These are phyloP conservation scores for Sporothrix mexicana DNA, from an alignment of 2,329 filamentous ascomycete genomes.

Conservation along the genomic window DNA sequence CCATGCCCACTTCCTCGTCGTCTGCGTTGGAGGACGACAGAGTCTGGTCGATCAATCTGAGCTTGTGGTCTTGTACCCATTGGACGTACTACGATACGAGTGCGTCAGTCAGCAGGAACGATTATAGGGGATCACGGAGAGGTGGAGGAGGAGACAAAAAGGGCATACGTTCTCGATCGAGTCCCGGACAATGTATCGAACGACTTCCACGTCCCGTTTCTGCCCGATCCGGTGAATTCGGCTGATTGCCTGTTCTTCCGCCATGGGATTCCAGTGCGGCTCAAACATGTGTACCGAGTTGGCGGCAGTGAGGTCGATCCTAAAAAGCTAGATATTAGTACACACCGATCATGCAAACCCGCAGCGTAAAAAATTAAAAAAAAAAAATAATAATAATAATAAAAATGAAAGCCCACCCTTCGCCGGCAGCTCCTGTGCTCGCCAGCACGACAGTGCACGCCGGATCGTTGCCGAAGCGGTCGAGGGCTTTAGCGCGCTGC, in stretches of 20 bases:
- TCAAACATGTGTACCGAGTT: conserved; percentile 4
- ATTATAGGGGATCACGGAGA: conserved; percentile 17
- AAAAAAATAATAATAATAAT: no score
- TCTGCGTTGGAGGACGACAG: background rate
- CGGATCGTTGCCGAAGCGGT: background rate
- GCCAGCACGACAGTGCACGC: conserved; percentile 18
- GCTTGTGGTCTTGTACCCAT: conserved; percentile 3
- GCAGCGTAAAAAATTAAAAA: background rate
- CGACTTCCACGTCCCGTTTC: background rate
- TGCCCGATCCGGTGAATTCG: conserved; percentile 9
- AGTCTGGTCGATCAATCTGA: background rate
- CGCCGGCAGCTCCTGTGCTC: conserved; percentile 15
- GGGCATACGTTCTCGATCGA: conserved; percentile 11
- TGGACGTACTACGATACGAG: conserved; percentile 15
- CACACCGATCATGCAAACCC: background rate
- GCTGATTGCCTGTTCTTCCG: conserved; percentile 21
- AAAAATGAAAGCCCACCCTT: background rate
- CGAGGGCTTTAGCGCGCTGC: conserved; percentile 14
- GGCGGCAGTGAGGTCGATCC: conserved; percentile 8
- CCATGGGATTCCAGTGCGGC: conserved; percentile 23
- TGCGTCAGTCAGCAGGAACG: conserved; percentile 1
- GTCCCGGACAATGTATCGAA: conserved; percentile 10
- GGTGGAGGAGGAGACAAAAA: conserved; percentile 2
- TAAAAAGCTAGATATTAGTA: conserved; percentile 10
- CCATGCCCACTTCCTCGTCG: conserved; percentile 12